Percentiles rank a stretch among this genome's conserved stretches.
These are phyloP conservation scores for Boehmeria nivea DNA, from an alignment of 306 rosid genomes.

Conservation along the genomic window DNA sequence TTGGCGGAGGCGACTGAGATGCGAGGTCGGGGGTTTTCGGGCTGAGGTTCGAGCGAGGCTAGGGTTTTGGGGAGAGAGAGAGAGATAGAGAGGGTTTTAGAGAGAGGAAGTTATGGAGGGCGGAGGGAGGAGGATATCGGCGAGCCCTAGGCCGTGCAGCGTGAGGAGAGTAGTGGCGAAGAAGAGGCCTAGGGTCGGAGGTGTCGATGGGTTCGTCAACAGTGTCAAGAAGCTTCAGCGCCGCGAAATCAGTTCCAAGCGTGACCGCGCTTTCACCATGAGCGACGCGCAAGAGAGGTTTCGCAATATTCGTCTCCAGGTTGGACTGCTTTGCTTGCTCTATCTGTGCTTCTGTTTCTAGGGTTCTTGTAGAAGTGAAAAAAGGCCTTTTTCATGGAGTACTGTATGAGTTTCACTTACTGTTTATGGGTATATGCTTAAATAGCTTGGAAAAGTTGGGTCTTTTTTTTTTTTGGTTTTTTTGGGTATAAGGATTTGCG, in stretches of 20 bases:
- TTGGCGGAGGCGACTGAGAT: constrained; percentile 2
- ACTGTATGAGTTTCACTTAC: too few relatives aligned
- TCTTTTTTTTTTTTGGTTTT: too few relatives aligned
- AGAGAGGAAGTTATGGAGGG: constrained; percentile 45
- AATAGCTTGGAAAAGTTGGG: not conserved
- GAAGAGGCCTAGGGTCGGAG: constrained; percentile 42
- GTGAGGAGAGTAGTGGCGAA: constrained; percentile 69
- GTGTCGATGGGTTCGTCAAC: constrained; percentile 36
- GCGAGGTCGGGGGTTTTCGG: not conserved
- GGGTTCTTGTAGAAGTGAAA: not conserved
- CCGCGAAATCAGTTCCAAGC: constrained; percentile 74
- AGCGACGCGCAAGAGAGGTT: constrained; percentile 70
- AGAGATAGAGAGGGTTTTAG: constrained; percentile 15
- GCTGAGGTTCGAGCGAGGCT: not conserved
- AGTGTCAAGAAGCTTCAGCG: constrained; percentile 70
- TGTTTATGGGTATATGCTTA: not conserved
- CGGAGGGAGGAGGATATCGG: constrained; percentile 61
- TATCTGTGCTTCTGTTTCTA: not conserved
- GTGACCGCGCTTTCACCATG: constrained; percentile 68
- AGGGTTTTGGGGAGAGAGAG: not conserved
- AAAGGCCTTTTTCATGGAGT: not conserved
- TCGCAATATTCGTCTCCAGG: constrained; percentile 73
- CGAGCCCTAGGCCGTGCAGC: constrained; percentile 55
- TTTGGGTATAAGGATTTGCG: too few relatives aligned
- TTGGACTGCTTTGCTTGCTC: not conserved